Percentiles rank a stretch among this genome's conserved stretches.
These are phyloP conservation scores for Bipolaris gigantea DNA, from an alignment of 2,329 filamentous ascomycete species.

Conservation along the genomic window DNA sequence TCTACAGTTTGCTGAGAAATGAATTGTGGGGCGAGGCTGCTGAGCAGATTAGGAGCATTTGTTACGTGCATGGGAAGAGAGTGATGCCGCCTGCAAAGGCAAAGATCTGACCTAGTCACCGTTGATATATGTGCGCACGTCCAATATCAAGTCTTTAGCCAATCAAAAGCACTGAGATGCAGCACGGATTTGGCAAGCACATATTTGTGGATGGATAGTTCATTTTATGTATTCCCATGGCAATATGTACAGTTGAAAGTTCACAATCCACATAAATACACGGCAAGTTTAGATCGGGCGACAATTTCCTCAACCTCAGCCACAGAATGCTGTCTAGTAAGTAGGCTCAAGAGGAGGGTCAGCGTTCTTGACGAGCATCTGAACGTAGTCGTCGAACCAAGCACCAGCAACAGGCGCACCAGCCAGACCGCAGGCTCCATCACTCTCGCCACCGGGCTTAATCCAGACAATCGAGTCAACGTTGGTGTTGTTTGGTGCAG, in stretches of 20 bases:
- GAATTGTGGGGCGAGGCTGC: slow-evolving; percentile 59
- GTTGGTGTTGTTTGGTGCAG: slow-evolving; percentile 25
- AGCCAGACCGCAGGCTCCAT: slow-evolving; percentile 29
- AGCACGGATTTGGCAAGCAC: neutral
- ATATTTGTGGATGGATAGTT: neutral
- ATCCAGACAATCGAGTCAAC: slow-evolving; percentile 38
- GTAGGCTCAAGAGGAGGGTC: slow-evolving; percentile 28
- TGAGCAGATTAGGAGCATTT: slow-evolving; percentile 55
- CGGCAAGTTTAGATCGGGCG: neutral
- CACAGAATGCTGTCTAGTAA: slow-evolving; percentile 8
- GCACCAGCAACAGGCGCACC: slow-evolving; percentile 32
- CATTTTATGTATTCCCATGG: neutral
- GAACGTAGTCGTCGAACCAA: slow-evolving; percentile 36
- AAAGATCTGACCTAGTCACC: slow-evolving; percentile 47
- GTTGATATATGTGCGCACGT: neutral
- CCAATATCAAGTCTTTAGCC: neutral
- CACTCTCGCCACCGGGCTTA: slow-evolving; percentile 37
- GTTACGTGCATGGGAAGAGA: slow-evolving; percentile 56
- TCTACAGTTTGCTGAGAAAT: slow-evolving; percentile 56
- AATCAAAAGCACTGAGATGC: neutral
- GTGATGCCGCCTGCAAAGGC: slow-evolving; percentile 51
- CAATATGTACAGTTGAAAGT: neutral
- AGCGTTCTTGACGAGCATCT: slow-evolving; percentile 34
- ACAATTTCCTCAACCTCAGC: neutral
- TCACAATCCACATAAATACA: neutral